Evolutionary conservation across 2,329 filamentous ascomycete species (phyloP), one percentile per base, ranked within the genome.

Genomic region (Hymenoscyphus fraxineus): DNA sequence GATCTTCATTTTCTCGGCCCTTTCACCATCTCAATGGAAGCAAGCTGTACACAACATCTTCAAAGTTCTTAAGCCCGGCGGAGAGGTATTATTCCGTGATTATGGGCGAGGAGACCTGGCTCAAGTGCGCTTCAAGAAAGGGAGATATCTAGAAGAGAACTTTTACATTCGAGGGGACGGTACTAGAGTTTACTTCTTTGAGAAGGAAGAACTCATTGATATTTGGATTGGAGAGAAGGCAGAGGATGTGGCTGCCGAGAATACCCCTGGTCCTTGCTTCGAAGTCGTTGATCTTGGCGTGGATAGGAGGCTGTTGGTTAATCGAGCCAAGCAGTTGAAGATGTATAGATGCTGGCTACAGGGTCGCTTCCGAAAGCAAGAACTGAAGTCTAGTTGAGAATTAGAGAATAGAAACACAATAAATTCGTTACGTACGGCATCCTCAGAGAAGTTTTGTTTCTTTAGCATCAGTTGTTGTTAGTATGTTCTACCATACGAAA

Each of bases 331-430:
- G 73, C 90, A 93, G 78, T 81, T 97, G 59, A 99, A 98, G 80
- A 99, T 99, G 95, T 98, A 98, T 78, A 87, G 95, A 66, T 98
- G 94, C 80, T 99, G 95, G 93, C 86, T 96, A 76, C 92, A 96
- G 77, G 92, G 90, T 38, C 86, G 87, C 3, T 96, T 95, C 76
- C 86, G 83, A 73, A 94, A 93, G 79, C 55, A 59, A 51, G 62
- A 44, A 16, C 47, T 51, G 12, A 60, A 51, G 35, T n/a, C 55
- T 32, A 9, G n/a, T 38, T 65, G 55, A 65, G 38, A 59, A 27
- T 13, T 54, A 54, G 13, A 54, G 1, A 54, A 35, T 35, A 35
- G 35, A 35, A 35, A 10, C 1, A 35, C 6, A 35, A 35, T 35
- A 35, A 35, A 35, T 35, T 35, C 1, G 1, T 35, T 35, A 35